A percentile compares a stretch with the other conserved stretches of the same genome.
phyloP scores from a whole-genome alignment of 2,329 filamentous ascomycete species.

The Calonectria henricotiae region DNA sequence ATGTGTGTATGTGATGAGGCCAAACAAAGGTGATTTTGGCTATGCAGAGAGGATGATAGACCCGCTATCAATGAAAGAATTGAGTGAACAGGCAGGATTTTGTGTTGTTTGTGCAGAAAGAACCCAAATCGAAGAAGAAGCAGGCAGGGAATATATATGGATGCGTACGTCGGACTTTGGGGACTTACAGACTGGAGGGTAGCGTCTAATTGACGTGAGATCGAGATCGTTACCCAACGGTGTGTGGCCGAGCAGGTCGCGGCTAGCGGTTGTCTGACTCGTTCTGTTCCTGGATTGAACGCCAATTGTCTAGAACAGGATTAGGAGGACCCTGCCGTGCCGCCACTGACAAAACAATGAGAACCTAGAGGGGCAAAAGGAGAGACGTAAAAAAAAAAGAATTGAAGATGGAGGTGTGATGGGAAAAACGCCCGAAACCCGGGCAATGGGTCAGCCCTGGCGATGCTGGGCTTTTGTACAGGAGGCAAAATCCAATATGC shows the following conservation, averaged over 20 bases:
- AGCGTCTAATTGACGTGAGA: conserved; percentile 22
- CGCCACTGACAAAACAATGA: conserved; percentile 24
- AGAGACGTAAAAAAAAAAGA: conserved; percentile 7
- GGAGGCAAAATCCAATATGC: neutral
- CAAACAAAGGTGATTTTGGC: neutral
- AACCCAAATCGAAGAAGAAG: neutral
- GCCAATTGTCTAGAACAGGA: conserved; percentile 21
- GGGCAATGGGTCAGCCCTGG: conserved; percentile 15
- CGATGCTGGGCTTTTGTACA: conserved; percentile 24
- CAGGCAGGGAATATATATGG: conserved; percentile 21
- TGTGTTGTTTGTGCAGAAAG: conserved; percentile 12
- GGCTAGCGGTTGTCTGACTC: conserved; percentile 31
- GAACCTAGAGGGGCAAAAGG: neutral
- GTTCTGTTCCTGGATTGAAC: conserved; percentile 28
- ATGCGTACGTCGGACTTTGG: neutral
- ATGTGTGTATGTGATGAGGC: conserved; percentile 7
- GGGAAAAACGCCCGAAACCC: conserved; percentile 16
- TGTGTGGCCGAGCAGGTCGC: conserved; percentile 16
- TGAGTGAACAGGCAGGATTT: conserved; percentile 5
- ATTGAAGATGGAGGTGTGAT: conserved; percentile 16
- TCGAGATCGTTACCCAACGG: conserved; percentile 16
- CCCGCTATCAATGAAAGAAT: neutral
- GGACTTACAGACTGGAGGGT: conserved; percentile 27
- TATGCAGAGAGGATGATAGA: neutral
- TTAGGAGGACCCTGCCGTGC: conserved; percentile 10